Conservation (phyloP, 1,284 basidiomycete genomes). For the Apiotrichum siamense region DNA sequence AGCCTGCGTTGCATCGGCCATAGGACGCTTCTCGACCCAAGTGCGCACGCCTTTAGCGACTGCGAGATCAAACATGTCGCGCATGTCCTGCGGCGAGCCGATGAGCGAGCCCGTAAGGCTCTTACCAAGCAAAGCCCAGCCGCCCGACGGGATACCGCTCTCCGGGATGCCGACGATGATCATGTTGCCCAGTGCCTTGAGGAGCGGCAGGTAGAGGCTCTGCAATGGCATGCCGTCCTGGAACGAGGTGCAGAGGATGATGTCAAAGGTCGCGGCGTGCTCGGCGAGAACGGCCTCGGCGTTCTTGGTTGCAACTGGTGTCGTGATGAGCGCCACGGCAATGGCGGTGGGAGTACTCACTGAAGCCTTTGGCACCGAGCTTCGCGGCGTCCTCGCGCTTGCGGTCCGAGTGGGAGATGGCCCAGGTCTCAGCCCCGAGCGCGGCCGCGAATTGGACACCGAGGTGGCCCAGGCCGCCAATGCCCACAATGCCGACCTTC, state of each 20-base stretch:
- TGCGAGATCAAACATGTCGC: constrained; percentile 46
- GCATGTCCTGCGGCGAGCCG: constrained; percentile 45
- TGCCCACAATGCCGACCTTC: constrained; percentile 61
- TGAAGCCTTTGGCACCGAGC: constrained; percentile 52
- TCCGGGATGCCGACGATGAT: constrained; percentile 46
- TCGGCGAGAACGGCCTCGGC: constrained; percentile 47
- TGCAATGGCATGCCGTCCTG: constrained; percentile 32
- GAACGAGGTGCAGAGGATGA: constrained; percentile 48
- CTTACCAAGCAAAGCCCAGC: constrained; percentile 7
- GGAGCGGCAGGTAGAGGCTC: constrained; percentile 35
- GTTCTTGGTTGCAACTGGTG: constrained; percentile 49
- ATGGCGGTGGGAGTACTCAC: background rate
- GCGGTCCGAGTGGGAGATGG: constrained; percentile 62
- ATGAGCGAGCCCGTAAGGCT: constrained; percentile 43
- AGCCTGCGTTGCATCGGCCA: constrained; percentile 50
- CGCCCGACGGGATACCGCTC: constrained; percentile 18
- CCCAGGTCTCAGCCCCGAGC: constrained; percentile 58
- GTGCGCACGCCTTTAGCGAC: constrained; percentile 40
- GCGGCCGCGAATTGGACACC: constrained; percentile 58
- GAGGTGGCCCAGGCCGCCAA: constrained; percentile 56
- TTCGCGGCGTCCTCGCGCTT: constrained; percentile 58
- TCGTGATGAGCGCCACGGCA: background rate
- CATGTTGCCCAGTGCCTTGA: constrained; percentile 46
- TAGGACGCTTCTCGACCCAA: constrained; percentile 49
- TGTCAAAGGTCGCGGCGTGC: constrained; percentile 46